Evolutionary conservation across 2,329 filamentous ascomycete genomes (phyloP), one percentile per base, ranked within the genome.

Genomic region (Fusarium sp.): DNA sequence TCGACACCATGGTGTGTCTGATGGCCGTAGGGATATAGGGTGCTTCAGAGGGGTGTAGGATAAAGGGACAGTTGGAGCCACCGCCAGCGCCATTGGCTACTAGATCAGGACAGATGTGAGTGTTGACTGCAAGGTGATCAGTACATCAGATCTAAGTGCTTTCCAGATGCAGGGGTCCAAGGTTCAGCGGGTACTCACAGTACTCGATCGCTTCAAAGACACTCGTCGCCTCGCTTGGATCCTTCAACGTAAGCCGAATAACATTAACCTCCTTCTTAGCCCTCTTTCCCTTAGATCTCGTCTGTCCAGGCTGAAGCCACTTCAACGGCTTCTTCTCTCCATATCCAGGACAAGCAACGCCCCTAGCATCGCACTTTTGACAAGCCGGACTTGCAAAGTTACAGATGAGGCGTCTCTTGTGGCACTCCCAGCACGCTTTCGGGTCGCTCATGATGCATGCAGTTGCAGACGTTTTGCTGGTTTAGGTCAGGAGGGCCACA

Each of bases 351-450:
- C 74, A 76, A 16, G 41, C 8, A 7, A 67, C 39, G 4, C 66
- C 65, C 4, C 72, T 67, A 7, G 31, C 3, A 14, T 35, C 22
- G 43, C 75, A 77, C 29, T 75, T 76, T 16, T 35, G 20, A 52
- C 75, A 77, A 4, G 20, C 54, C 4, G 75, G 75, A n/a, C 62
- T 61, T 14, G 39, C 58, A 35, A 65, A 67, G 37, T 77, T 74
- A 58, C 75, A 77, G 4, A 71, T 68, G 45, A 72, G 68, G 14
- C 75, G 71, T 37, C 50, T 64, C 43, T 72, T 71, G 45, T 60
- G 65, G 20, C 75, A 77, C 33, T 72, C 74, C 75, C 75, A 76
- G 50, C 75, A 77, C 11, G 66, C 56, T 48, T 73, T 72, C 4
- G 39, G 29, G 1, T 45, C 24, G 14, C 37, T 20, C 56, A 59